These are phyloP conservation scores for Podospora pseudopauciseta DNA, from an alignment of 495 filamentous ascomycete genomes.

Conservation along the genomic window DNA sequence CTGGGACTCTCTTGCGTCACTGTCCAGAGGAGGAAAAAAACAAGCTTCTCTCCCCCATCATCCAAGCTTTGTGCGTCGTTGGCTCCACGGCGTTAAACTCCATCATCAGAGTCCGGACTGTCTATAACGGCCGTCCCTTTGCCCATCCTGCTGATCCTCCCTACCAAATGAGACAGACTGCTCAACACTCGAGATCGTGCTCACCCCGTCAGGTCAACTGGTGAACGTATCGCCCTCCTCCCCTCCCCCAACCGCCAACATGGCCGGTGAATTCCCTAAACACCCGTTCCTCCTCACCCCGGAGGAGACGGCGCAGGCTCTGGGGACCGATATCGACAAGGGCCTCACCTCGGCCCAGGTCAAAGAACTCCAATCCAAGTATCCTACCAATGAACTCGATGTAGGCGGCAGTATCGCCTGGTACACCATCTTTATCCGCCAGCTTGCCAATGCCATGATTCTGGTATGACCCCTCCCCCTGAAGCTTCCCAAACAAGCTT, in stretches of 20 bases:
- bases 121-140: neutral
- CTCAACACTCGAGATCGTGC: neutral
- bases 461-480: constrained; percentile 41
- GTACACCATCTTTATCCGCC: constrained; percentile 64
- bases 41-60: constrained; percentile 4
- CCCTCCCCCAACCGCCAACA: constrained; percentile 21
- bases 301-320: constrained; percentile 49
- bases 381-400: constrained; percentile 61
- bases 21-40: neutral
- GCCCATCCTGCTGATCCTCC: neutral
- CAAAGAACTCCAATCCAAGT: constrained; percentile 45
- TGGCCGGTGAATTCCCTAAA: constrained; percentile 42
- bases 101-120: neutral
- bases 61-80: constrained; percentile 3
- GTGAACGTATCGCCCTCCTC: constrained; percentile 6
- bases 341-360: constrained; percentile 54
- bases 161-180: constrained; percentile 19
- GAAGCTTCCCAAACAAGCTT: neutral
- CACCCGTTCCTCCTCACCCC: constrained; percentile 52
- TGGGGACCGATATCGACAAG: constrained; percentile 55
- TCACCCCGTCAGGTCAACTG: neutral
- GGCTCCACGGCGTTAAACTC: neutral
- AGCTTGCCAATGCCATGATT: constrained; percentile 66
- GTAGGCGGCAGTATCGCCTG: constrained; percentile 56
- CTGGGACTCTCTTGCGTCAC: neutral